These are phyloP conservation scores for Mucor indicus DNA, from an alignment of 371 early-diverging fungal species.

Conservation along the genomic window DNA sequence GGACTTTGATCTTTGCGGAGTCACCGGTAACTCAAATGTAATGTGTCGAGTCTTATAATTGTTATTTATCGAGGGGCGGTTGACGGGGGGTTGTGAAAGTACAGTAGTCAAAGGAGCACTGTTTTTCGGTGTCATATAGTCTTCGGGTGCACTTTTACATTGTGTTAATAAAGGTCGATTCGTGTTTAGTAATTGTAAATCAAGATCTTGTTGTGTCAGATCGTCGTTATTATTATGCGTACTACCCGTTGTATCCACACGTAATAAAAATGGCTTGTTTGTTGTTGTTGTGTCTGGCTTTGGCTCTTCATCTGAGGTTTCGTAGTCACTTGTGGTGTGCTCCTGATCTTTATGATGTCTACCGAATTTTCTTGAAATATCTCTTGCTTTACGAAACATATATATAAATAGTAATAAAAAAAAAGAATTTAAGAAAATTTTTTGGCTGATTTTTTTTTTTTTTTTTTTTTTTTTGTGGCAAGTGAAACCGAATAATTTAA, in stretches of 20 bases:
- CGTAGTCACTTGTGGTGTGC: background rate
- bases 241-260: conserved; percentile 26
- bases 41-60: too few relatives aligned
- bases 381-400: conserved; percentile 20
- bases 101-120: too few relatives aligned
- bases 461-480: background rate
- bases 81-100: conserved; percentile 13
- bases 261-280: conserved; percentile 4
- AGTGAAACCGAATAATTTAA: background rate
- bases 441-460: background rate
- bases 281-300: background rate
- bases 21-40: conserved; percentile 28
- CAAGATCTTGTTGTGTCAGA: too few relatives aligned
- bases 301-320: background rate
- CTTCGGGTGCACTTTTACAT: conserved; percentile 9
- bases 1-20: conserved; percentile 23
- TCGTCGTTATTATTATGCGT: too few relatives aligned
- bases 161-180: conserved; percentile 17
- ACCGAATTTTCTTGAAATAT: conserved; percentile 10
- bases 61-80: too few relatives aligned
- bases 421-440: background rate
- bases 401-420: background rate
- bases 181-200: too few relatives aligned
- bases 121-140: background rate
- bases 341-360: conserved; percentile 11